Conservation (phyloP, 352 stramenopile species). For the Pythium myriotylum region DNA sequence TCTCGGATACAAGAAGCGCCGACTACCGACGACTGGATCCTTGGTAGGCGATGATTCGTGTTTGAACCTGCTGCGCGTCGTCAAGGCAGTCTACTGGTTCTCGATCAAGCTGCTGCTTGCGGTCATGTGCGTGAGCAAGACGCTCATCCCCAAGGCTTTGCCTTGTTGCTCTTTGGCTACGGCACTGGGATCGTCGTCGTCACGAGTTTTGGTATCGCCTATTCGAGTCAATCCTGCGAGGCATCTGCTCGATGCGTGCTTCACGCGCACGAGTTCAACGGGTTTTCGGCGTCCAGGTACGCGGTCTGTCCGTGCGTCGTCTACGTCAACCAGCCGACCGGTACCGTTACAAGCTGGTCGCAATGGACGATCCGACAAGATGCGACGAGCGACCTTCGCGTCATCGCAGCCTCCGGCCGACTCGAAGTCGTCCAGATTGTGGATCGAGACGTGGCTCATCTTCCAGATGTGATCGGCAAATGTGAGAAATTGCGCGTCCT, state of each 20-base stretch:
- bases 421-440: conserved; percentile 22
- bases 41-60: conserved; percentile 8
- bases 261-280: conserved; percentile 8
- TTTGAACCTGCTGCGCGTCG: conserved; percentile 8
- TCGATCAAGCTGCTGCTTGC: conserved; percentile 15
- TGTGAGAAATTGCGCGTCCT: conserved; percentile 12
- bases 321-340: conserved; percentile 17
- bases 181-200: conserved; percentile 15
- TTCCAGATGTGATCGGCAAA: conserved; percentile 5
- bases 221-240: conserved; percentile 12
- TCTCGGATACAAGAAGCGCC: conserved; percentile 19
- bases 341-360: neutral
- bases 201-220: neutral
- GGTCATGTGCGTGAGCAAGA: conserved; percentile 16
- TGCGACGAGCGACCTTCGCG: neutral
- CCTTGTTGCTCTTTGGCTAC: conserved; percentile 13
- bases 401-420: neutral
- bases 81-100: conserved; percentile 14
- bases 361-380: conserved; percentile 11
- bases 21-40: neutral
- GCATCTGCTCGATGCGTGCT: conserved; percentile 6
- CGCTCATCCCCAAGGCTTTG: conserved; percentile 15
- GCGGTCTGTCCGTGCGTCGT: conserved; percentile 13
- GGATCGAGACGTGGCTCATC: conserved; percentile 6
- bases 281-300: conserved; percentile 5